Evolutionary conservation across 768 basidiomycete genomes (phyloP), one percentile per base, ranked within the genome.

Genomic region (Phanerodontia chrysosporium): DNA sequence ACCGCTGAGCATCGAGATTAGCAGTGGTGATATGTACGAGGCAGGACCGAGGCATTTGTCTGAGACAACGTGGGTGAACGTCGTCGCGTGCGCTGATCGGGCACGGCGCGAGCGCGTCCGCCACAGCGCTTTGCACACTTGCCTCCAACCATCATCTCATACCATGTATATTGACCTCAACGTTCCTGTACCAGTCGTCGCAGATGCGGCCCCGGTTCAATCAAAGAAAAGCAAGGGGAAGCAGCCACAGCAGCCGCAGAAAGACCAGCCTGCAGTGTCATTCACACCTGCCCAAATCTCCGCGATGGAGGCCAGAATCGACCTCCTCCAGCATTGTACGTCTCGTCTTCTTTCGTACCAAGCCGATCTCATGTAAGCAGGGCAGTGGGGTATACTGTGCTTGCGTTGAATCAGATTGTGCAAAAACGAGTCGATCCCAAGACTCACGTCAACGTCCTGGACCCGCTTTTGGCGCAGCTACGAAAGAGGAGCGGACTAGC

Each of bases 351-450:
- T 10, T 9, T 7, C 13, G 24, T 25, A 21, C 12, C 7, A 8
- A 30, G 45, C 49, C 57, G 3, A 39, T 46, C 66, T 65, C 56
- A 67, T 54, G 13, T 45, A 27, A 16, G 51, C 53, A 21, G 51
- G 30, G 29, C 69, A 95, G 92, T 95, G 77, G 93, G 93, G 79
- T 95, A 94, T 73, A 83, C 86, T 28, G 85, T 92, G 35, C 68
- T 95, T 48, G 88, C 86, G 1, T 78, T 95, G 62, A 89, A 84
- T 64, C 90, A 94, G 65, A 84, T 81, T 1, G 79, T 89, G 16
- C 76, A 84, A 58, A 84, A 85, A 55, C 85, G 83, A 60, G 77
- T 92, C n/a, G 89, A 92, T 63, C 76, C 83, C 2, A 87, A 87
- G 69, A 76, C 75, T 0, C 89, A 90, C 65, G 73, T 82, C 45